These are phyloP conservation scores for Odonthalia washingtoniensis DNA, from an alignment of 31 red algal genomes.

Conservation along the genomic window DNA sequence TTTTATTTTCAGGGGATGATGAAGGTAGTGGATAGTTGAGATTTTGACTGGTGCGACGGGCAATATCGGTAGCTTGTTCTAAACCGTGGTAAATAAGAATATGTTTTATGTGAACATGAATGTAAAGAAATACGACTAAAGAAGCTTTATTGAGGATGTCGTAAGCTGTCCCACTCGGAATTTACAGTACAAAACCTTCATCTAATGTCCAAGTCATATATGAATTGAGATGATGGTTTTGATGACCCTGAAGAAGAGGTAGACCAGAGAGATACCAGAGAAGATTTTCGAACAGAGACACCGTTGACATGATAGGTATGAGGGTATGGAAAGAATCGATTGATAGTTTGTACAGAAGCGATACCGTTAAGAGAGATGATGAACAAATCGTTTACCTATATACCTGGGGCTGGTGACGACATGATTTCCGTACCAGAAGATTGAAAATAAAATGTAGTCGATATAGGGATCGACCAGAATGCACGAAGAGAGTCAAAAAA, in stretches of 20 bases:
- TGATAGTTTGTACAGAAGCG: conserved; percentile 11
- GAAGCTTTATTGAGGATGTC: conserved; percentile 1
- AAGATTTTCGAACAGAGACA: conserved; percentile 7
- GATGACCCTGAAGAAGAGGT: no score
- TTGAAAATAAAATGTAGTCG: conserved; percentile 18
- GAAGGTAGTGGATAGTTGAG: conserved; percentile 5
- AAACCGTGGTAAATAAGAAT: conserved; percentile 6
- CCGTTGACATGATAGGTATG: neutral
- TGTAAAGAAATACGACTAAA: conserved; percentile 16
- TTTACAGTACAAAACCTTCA: conserved; percentile 48
- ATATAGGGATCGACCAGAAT: conserved; percentile 36
- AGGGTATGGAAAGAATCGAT: neutral
- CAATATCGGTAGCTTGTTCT: conserved; percentile 13
- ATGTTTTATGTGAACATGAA: conserved; percentile 33
- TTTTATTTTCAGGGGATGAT: neutral
- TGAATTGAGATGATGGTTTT: no score
- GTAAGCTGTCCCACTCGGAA: conserved; percentile 41
- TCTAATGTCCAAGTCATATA: conserved; percentile 17
- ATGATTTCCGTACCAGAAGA: conserved; percentile 4
- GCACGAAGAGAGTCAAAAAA: conserved; percentile 35
- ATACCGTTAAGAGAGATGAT: conserved; percentile 29
- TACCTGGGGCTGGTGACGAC: neutral
- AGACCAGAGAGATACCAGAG: no score
- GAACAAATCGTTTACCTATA: conserved; percentile 16
- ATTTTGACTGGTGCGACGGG: conserved; percentile 6